Conservation (phyloP, 495 filamentous ascomycete species). For the Penicillium fimorum region DNA sequence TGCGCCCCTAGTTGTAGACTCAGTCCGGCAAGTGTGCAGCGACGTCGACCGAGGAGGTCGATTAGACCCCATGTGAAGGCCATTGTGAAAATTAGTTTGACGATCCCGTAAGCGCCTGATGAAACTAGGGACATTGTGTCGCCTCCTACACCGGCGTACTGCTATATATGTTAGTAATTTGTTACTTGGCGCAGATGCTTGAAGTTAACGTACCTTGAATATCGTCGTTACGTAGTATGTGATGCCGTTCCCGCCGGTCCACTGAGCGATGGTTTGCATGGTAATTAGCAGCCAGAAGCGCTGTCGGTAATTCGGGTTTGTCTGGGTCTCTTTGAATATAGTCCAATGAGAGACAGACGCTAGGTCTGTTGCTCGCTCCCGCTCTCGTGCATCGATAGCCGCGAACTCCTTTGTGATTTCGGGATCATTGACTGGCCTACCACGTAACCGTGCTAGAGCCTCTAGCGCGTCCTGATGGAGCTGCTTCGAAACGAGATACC, state of each 20-base stretch:
- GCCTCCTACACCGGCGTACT: constrained; percentile 38
- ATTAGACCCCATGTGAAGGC: constrained; percentile 48
- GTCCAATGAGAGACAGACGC: constrained; percentile 37
- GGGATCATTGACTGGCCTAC: constrained; percentile 29
- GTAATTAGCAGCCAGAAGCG: constrained; percentile 47
- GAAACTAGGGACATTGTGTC: constrained; percentile 34
- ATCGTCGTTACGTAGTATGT: constrained; percentile 47
- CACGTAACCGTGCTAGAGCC: constrained; percentile 42
- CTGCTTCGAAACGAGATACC: constrained; percentile 41
- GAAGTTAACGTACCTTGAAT: constrained; percentile 24
- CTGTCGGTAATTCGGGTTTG: constrained; percentile 43
- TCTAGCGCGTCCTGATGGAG: constrained; percentile 33
- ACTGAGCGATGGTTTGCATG: constrained; percentile 48
- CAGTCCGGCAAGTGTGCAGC: constrained; percentile 38
- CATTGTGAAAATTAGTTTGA: constrained; percentile 49
- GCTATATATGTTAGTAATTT: not conserved
- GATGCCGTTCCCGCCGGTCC: constrained; percentile 50
- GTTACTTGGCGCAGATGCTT: not conserved
- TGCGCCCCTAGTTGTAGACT: constrained; percentile 41
- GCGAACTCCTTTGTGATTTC: constrained; percentile 37
- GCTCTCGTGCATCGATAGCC: constrained; percentile 34
- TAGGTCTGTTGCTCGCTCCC: constrained; percentile 26
- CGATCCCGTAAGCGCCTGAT: constrained; percentile 45
- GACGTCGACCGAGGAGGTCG: constrained; percentile 43
- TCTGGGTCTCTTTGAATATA: constrained; percentile 43